These are phyloP conservation scores for Sporisorium scitamineum DNA, from an alignment of 1,284 basidiomycete species.

Conservation along the genomic window DNA sequence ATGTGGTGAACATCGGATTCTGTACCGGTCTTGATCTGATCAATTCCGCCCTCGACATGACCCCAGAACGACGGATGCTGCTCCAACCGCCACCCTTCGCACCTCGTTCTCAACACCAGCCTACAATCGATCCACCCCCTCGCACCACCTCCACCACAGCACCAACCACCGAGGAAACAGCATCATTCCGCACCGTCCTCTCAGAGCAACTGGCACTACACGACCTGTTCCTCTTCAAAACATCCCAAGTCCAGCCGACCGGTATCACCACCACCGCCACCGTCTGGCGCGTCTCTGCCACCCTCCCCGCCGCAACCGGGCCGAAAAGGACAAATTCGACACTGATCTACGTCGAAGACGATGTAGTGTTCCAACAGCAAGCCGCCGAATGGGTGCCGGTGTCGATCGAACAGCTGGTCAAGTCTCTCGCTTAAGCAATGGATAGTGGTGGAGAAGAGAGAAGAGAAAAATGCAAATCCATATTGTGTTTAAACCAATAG, in stretches of 20 bases:
- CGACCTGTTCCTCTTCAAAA: slow-evolving; percentile 88
- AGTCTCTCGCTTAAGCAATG: slow-evolving; percentile 79
- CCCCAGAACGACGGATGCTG: neutral
- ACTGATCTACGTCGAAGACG: slow-evolving; percentile 82
- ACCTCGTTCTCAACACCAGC: neutral
- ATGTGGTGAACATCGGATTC: slow-evolving; percentile 76
- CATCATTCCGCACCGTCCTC: slow-evolving; percentile 87
- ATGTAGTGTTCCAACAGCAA: slow-evolving; percentile 71
- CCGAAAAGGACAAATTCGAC: slow-evolving; percentile 68
- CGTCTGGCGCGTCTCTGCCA: slow-evolving; percentile 71
- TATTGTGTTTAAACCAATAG: no score
- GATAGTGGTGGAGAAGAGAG: no score
- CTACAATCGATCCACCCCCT: neutral
- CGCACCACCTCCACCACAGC: neutral
- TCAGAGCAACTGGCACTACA: slow-evolving; percentile 85
- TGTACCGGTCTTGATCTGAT: slow-evolving; percentile 87
- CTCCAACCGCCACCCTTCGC: slow-evolving; percentile 77
- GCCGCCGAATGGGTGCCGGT: slow-evolving; percentile 51
- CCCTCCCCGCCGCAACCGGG: neutral
- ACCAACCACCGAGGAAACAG: neutral
- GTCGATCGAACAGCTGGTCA: slow-evolving; percentile 91
- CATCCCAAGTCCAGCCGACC: slow-evolving; percentile 81
- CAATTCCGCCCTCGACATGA: slow-evolving; percentile 86
- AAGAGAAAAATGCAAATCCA: no score
- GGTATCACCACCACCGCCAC: slow-evolving; percentile 86